These are phyloP conservation scores for Hemileia vastatrix DNA, from an alignment of 1,284 basidiomycete species.

Conservation along the genomic window DNA sequence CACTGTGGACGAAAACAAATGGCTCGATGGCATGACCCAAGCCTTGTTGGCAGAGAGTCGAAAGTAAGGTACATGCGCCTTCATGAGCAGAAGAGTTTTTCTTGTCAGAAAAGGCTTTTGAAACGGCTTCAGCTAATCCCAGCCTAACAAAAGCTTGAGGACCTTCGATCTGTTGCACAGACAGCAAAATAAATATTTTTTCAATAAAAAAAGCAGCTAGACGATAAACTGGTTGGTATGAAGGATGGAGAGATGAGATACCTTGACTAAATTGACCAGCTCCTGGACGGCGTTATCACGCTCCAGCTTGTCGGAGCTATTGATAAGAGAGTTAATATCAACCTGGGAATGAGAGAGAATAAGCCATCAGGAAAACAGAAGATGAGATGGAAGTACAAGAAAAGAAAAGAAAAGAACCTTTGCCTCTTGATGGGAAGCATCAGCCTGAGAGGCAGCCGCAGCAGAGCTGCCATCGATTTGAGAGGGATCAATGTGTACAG, in stretches of 20 bases:
- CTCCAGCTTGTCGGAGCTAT: constrained; percentile 38
- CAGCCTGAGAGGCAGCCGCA: constrained; percentile 41
- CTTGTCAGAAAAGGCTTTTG: constrained; percentile 82
- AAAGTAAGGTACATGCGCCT: constrained; percentile 65
- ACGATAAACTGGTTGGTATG: background rate
- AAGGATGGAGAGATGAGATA: constrained; percentile 7
- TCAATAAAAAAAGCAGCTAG: background rate
- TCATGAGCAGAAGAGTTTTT: constrained; percentile 76
- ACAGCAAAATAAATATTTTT: background rate
- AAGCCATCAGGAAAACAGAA: background rate
- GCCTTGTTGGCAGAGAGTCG: constrained; percentile 61
- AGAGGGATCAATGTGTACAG: constrained; percentile 23
- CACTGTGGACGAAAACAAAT: constrained; percentile 62
- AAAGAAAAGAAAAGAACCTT: constrained; percentile 30
- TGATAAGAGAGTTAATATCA: constrained; percentile 45
- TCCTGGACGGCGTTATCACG: constrained; percentile 45
- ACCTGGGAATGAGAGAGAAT: constrained; percentile 25
- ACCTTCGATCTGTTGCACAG: constrained; percentile 53
- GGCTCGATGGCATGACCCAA: constrained; percentile 80
- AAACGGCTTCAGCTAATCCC: constrained; percentile 66
- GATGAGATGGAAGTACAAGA: background rate
- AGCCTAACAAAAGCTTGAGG: constrained; percentile 66
- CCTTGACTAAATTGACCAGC: constrained; percentile 48
- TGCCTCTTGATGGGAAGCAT: constrained; percentile 34
- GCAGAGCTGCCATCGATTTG: constrained; percentile 33